phyloP scores from a whole-genome alignment of 2,329 filamentous ascomycete genomes.

The Zasmidium citrigriseum region DNA sequence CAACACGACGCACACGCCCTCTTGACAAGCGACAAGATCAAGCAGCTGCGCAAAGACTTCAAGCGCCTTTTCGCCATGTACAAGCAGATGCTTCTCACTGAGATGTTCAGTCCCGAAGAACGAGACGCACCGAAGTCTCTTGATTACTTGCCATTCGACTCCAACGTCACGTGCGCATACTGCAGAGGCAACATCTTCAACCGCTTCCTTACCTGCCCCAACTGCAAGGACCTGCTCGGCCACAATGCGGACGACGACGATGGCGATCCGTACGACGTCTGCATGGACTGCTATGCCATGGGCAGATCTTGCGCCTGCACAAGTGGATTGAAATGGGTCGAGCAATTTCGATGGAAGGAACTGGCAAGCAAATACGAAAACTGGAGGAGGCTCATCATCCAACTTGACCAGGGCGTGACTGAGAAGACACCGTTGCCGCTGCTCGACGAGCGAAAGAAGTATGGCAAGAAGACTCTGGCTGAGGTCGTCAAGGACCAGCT shows the following conservation, averaged over 20 bases:
- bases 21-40: conserved; percentile 54
- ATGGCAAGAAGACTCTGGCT: conserved; percentile 77
- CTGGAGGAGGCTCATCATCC: conserved; percentile 79
- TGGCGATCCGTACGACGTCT: conserved; percentile 89
- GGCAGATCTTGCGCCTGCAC: conserved; percentile 89
- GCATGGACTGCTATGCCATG: conserved; percentile 99
- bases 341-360: conserved; percentile 86
- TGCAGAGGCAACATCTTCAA: conserved; percentile 98
- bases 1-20: conserved; percentile 30
- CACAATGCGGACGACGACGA: conserved; percentile 59
- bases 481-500: conserved; percentile 94
- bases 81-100: conserved; percentile 76
- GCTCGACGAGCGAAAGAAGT: conserved; percentile 65
- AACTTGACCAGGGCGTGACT: conserved; percentile 67
- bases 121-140: conserved; percentile 65
- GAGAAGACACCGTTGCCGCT: conserved; percentile 70
- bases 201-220: conserved; percentile 87
- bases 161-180: conserved; percentile 92
- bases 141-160: conserved; percentile 80
- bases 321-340: conserved; percentile 83
- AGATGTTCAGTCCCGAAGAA: conserved; percentile 70
- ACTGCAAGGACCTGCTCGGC: conserved; percentile 69
- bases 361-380: conserved; percentile 75
- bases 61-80: conserved; percentile 76
- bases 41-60: conserved; percentile 80